Evolutionary conservation across 169 alveolate genomes (phyloP).

Genomic region (Babesia bovis): DNA sequence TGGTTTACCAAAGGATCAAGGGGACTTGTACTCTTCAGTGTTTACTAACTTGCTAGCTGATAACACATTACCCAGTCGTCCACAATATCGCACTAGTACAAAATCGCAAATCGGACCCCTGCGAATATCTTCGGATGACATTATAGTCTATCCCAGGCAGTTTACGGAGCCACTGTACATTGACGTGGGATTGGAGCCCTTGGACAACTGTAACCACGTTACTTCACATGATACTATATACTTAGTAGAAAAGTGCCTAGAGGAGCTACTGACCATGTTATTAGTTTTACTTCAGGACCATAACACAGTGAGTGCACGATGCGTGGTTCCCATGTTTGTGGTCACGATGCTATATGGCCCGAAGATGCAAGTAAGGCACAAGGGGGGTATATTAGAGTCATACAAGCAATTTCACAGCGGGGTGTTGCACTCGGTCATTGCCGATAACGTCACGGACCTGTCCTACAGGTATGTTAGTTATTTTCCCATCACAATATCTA

Average conservation of each 20-base stretch:
- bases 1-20: neutral
- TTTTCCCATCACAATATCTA: neutral
- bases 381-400: conserved; percentile 7
- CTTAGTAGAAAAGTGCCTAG: conserved; percentile 19
- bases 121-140: conserved; percentile 12
- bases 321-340: conserved; percentile 43
- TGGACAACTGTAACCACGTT: neutral
- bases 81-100: neutral
- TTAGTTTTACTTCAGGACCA: neutral
- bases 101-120: conserved; percentile 49
- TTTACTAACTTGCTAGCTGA: conserved; percentile 2
- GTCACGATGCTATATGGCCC: conserved; percentile 60
- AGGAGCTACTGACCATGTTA: conserved; percentile 35
- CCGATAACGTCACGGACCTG: neutral
- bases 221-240: neutral
- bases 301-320: conserved; percentile 12
- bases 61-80: neutral
- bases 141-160: conserved; percentile 19
- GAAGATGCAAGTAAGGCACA: conserved; percentile 3
- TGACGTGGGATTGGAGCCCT: neutral
- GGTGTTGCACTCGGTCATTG: neutral
- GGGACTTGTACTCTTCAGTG: neutral
- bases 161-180: conserved; percentile 34
- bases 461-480: conserved; percentile 46
- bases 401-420: conserved; percentile 3